Conservation (phyloP, 1,139 yeast species). For the Entelexis paramagnoliae region DNA sequence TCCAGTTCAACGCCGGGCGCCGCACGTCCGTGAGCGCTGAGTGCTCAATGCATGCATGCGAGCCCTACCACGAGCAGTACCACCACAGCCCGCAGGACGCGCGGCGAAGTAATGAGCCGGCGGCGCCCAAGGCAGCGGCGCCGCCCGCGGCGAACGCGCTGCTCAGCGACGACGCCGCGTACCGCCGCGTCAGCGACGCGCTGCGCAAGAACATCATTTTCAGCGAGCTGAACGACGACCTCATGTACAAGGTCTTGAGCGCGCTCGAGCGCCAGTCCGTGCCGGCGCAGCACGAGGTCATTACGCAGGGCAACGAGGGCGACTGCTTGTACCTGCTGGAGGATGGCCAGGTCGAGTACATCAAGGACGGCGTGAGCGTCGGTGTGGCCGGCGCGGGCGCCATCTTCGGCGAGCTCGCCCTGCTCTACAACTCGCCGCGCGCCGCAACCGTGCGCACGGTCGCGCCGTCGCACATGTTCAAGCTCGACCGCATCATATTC, state of each 20-base stretch:
- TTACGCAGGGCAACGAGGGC: conserved; percentile 93
- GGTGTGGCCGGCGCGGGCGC: conserved; percentile 74
- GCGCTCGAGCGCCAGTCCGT: conserved; percentile 68
- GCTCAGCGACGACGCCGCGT: conserved; percentile 1
- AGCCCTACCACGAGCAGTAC: conserved; percentile 5
- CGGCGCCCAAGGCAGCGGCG: not conserved
- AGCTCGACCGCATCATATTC: conserved; percentile 85
- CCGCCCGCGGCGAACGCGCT: conserved; percentile 33
- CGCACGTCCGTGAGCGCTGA: conserved; percentile 32
- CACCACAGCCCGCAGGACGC: not conserved
- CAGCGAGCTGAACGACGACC: conserved; percentile 59
- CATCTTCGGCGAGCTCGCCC: conserved; percentile 91
- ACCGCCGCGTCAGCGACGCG: conserved; percentile 8
- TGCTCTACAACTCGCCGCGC: conserved; percentile 95
- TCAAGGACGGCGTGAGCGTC: conserved; percentile 62
- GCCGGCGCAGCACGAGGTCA: conserved; percentile 53
- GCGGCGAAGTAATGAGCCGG: not conserved
- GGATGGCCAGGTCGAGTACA: conserved; percentile 70
- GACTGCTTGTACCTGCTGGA: conserved; percentile 88
- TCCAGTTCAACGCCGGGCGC: conserved; percentile 25
- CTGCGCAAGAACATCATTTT: conserved; percentile 77
- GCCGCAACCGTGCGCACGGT: conserved; percentile 89
- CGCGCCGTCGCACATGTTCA: conserved; percentile 70
- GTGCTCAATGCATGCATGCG: conserved; percentile 21
- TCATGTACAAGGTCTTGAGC: conserved; percentile 65